phyloP scores from a whole-genome alignment of 768 basidiomycete species.

The Tricholoma terreum region DNA sequence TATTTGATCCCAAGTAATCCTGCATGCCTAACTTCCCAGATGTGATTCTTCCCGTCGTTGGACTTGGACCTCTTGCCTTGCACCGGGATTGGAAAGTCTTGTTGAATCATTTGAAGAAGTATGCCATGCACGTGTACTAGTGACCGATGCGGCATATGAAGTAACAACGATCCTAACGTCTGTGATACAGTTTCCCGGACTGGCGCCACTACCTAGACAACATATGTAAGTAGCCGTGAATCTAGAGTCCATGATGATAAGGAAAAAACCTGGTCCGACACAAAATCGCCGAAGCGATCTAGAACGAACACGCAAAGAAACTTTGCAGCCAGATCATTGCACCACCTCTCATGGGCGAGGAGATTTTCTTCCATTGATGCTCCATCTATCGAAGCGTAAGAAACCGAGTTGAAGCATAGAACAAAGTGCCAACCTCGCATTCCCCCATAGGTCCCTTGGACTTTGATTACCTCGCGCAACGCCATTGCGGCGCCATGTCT shows the following conservation, averaged over 20 bases:
- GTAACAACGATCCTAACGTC: conserved; percentile 82
- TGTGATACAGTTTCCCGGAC: conserved; percentile 96
- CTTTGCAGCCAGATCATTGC: conserved; percentile 81
- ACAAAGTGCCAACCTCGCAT: conserved; percentile 58
- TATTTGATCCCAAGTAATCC: conserved; percentile 96
- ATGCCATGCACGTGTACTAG: conserved; percentile 79
- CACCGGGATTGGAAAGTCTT: conserved; percentile 60
- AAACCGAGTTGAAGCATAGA: background rate
- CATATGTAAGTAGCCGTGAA: background rate
- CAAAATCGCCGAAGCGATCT: conserved; percentile 98
- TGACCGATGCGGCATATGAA: conserved; percentile 83
- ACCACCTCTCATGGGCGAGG: conserved; percentile 78
- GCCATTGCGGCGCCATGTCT: conserved; percentile 94
- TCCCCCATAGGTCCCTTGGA: conserved; percentile 79
- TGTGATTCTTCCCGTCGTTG: conserved; percentile 52
- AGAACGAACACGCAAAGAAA: conserved; percentile 88
- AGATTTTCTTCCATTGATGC: conserved; percentile 56
- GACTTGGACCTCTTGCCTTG: conserved; percentile 26
- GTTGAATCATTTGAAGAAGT: conserved; percentile 90
- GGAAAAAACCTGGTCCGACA: conserved; percentile 72
- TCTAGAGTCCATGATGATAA: background rate
- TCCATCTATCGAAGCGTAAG: conserved; percentile 39
- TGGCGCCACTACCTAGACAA: conserved; percentile 76
- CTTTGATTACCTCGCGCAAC: conserved; percentile 80
- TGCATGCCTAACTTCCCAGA: conserved; percentile 99